Base-by-base conservation (phyloP, 306 rosid genomes). In the Ormosia semicastrata region DNA sequence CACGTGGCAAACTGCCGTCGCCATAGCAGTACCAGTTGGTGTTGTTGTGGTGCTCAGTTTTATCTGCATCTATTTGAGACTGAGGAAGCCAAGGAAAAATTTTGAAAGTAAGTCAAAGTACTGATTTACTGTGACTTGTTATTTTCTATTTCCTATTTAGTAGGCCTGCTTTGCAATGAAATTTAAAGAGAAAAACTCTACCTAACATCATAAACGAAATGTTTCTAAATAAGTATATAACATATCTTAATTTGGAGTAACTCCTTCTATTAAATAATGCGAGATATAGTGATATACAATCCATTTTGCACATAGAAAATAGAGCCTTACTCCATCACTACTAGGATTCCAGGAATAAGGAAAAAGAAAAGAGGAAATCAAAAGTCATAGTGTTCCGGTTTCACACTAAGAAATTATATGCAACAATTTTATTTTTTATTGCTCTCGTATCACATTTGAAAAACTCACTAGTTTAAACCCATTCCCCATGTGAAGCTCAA, bases 21-120 rank as follows among this genome's bases (percentile, higher is more conserved):
- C 59, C 13, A 11, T 83, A 24, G 54, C 41, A 54, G 87, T 85
- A 37, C 52, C 89, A 15, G 37, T 78, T 17, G 59, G 50, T 76
- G 80, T 50, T 47, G 41, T 68, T 13, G 32, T 78, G 72, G 56
- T 87, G 24, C 32, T 72, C 34, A 13, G 81, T 39, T 75, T 68
- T 40, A 3, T 83, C 6, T 53, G 37, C 73, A 12, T 85, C 56
- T 86, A 62, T 58, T 49, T 79, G 5, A 76, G 81, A 39, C 10
- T 14, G 52, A 59, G 80, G 74, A 87, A 36, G 67, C 32, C 47
- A 8, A n/a, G 18, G 75, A 36, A 39, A 24, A 30, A 6, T 4
- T 13, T n/a, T 68, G 6, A 56, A 73, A 49, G 90, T 75, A 75
- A 84, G 85, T 63, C 18, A 12, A n/a, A 71, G 18, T 17, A 14